A percentile compares a stretch with the other conserved stretches of the same genome.
Evolutionary conservation across 2,329 filamentous ascomycete genomes (phyloP).

Genomic region (Aspergillus aculeatus): DNA sequence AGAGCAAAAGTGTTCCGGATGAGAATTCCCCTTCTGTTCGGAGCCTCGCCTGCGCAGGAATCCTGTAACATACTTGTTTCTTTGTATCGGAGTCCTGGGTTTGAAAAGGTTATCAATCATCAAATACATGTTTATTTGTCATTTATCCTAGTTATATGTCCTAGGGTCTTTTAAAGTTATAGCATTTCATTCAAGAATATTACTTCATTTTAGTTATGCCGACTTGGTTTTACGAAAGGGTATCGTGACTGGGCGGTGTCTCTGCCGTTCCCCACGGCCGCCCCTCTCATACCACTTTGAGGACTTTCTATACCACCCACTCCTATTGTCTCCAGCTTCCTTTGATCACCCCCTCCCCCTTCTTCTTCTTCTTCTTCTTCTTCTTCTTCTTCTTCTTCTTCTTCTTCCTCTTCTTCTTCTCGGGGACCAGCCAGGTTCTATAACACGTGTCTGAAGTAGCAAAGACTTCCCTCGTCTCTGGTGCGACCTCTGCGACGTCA

Average conservation of each 20-base stretch:
- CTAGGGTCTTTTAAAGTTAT: constrained; percentile 4
- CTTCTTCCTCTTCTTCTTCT: too few species aligned
- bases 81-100: constrained; percentile 40
- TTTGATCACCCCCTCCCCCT: not conserved
- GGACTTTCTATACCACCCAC: not conserved
- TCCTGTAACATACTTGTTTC: constrained; percentile 43
- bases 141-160: constrained; percentile 15
- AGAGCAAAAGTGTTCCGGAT: constrained; percentile 9
- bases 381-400: too few species aligned
- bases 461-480: not conserved
- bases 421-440: not conserved
- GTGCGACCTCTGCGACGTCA: constrained; percentile 15
- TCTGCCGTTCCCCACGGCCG: not conserved
- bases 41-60: constrained; percentile 22
- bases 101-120: constrained; percentile 38
- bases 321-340: not conserved
- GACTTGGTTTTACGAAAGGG: not conserved
- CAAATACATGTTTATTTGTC: constrained; percentile 22
- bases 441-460: not conserved
- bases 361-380: too few species aligned
- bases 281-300: constrained; percentile 1
- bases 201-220: not conserved
- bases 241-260: constrained; percentile 12
- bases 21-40: not conserved
- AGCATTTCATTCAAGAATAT: constrained; percentile 1